These are phyloP conservation scores for Cryptosporidium parvum DNA, from an alignment of 169 alveolate genomes.

Conservation along the genomic window DNA sequence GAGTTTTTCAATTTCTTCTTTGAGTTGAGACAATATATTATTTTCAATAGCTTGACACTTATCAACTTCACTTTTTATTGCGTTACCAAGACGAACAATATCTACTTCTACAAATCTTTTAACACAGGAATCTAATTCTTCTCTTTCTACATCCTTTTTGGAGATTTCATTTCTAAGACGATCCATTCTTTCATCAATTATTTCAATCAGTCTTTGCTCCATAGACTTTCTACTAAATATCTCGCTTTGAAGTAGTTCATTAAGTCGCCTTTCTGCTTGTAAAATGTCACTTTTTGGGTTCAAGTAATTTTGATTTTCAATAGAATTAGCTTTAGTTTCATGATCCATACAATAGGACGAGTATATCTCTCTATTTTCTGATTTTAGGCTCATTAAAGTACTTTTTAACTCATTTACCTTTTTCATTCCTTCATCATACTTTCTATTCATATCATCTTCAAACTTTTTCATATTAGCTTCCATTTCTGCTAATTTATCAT, in stretches of 20 bases:
- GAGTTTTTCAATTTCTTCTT: slow-evolving; percentile 43
- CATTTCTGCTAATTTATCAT: slow-evolving; percentile 30
- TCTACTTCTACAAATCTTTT: slow-evolving; percentile 71
- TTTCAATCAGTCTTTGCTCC: slow-evolving; percentile 63
- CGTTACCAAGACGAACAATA: slow-evolving; percentile 62
- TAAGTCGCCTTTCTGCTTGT: slow-evolving; percentile 37
- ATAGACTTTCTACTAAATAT: slow-evolving; percentile 49
- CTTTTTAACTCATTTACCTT: slow-evolving; percentile 12
- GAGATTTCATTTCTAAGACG: slow-evolving; percentile 26
- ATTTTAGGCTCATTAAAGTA: background rate
- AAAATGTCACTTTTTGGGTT: background rate
- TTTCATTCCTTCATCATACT: slow-evolving; percentile 37
- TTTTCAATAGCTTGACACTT: slow-evolving; percentile 50
- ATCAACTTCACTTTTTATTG: slow-evolving; percentile 50
- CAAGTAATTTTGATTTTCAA: background rate
- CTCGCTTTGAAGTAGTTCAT: slow-evolving; percentile 56
- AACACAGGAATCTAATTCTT: slow-evolving; percentile 62
- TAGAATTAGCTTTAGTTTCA: background rate
- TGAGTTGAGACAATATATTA: slow-evolving; percentile 5
- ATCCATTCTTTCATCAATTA: slow-evolving; percentile 61
- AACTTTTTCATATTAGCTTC: slow-evolving; percentile 23
- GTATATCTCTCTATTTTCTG: slow-evolving; percentile 3
- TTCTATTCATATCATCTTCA: slow-evolving; percentile 34
- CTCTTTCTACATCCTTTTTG: slow-evolving; percentile 55
- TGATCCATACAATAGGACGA: background rate